phyloP scores from a whole-genome alignment of 768 basidiomycete species.

The Leccinum sublutescens region DNA sequence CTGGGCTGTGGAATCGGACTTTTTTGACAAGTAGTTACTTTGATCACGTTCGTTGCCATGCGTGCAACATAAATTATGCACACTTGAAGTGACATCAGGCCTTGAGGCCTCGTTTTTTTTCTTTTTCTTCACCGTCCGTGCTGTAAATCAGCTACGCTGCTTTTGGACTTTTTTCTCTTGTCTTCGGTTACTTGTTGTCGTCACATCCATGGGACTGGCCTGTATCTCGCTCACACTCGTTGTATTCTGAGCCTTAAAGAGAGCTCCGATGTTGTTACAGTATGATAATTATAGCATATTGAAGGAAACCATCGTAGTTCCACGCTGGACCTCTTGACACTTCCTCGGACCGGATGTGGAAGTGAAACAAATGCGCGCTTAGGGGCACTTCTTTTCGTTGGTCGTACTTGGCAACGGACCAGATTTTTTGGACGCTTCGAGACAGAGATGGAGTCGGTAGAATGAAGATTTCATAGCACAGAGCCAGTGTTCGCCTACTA shows the following conservation, averaged over 20 bases:
- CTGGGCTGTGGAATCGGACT: not conserved
- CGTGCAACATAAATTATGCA: not conserved
- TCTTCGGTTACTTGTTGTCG: not conserved
- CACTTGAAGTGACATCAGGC: too few relatives aligned
- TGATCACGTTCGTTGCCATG: not conserved
- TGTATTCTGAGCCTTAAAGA: not conserved
- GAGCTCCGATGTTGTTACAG: not conserved
- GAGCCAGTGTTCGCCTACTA: not conserved
- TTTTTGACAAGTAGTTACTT: not conserved
- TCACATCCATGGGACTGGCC: not conserved
- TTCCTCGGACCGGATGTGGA: too few relatives aligned
- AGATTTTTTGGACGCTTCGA: too few relatives aligned
- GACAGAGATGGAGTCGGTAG: too few relatives aligned
- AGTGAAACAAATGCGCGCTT: too few relatives aligned
- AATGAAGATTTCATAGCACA: too few relatives aligned
- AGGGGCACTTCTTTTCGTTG: too few relatives aligned
- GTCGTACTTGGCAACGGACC: too few relatives aligned
- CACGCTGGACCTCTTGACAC: too few relatives aligned
- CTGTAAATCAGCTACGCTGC: not conserved
- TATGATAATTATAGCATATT: not conserved
- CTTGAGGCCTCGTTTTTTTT: too few relatives aligned
- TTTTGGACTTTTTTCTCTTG: not conserved
- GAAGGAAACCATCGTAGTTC: too few relatives aligned
- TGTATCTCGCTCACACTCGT: too few relatives aligned
- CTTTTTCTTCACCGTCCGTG: not conserved